Conservation (phyloP, 2,329 filamentous ascomycete genomes). For the Blastomyces gilchristii region DNA sequence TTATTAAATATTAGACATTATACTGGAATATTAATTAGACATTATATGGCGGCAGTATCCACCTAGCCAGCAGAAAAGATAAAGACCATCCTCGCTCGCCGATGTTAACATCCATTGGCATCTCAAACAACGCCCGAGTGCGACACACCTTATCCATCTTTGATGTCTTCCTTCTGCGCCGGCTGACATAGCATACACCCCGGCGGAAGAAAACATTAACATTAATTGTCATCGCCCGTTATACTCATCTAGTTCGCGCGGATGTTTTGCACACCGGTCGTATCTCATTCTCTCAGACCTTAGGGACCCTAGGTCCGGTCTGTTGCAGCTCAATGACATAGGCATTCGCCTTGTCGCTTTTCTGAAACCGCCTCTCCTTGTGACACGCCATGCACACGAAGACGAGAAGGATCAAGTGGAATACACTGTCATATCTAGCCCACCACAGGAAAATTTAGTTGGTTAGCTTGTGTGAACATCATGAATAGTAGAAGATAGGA, state of each 20-base stretch:
- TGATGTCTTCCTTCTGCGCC: not conserved
- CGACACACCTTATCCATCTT: not conserved
- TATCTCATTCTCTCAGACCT: not conserved
- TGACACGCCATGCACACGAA: slow-evolving; percentile 3
- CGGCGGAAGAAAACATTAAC: not conserved
- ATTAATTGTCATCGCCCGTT: not conserved
- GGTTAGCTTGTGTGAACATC: not conserved
- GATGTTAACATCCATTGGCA: not conserved
- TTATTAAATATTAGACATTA: not conserved
- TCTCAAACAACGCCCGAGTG: not conserved
- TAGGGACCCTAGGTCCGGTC: not conserved
- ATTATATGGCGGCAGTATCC: not conserved
- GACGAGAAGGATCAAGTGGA: not conserved
- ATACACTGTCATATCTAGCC: not conserved
- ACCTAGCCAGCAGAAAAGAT: not conserved
- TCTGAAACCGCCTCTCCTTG: not conserved
- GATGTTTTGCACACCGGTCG: not conserved
- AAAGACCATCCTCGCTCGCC: not conserved
- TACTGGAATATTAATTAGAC: not conserved
- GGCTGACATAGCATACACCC: not conserved
- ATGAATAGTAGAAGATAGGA: not conserved
- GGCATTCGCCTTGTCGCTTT: not conserved
- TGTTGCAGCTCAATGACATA: not conserved
- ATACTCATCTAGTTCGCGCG: not conserved
- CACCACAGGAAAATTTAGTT: not conserved